Evolutionary conservation across 768 basidiomycete genomes (phyloP), one percentile per base, ranked within the genome.

Genomic region (Sistotremastrum niveocremeum): DNA sequence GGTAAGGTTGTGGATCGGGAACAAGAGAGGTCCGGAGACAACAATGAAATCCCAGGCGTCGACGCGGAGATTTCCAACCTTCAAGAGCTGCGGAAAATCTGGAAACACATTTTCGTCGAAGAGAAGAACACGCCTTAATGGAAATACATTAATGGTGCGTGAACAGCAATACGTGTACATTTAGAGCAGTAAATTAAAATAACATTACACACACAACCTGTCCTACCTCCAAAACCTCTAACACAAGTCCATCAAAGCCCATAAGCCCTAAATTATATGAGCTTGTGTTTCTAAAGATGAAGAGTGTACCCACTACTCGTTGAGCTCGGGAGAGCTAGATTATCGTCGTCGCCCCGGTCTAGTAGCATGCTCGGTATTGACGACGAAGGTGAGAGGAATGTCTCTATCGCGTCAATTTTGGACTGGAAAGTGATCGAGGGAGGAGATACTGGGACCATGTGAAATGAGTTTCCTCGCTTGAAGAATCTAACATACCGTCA

Each of bases 191-290:
- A 20, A 20, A 20, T 72, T 54, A 82, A 60, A 85, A 83, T 39
- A 87, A 58, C 55, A 70, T 81, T 7, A 89, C 78, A 32, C 80
- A 68, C 11, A 81, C 73, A 30, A 90, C 80, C 54, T 86, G 84
- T 3, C 81, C 85, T 20, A 77, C 70, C 51, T 84, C 81, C 7
- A 82, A 77, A 8, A 82, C 81, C 54, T 90, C 88, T 31, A 88
- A 60, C 42, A 88, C 77, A 38, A 86, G 73, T 28, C 88, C 86
- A 49, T 87, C 80, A 54, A 84, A 88, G 32, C 86, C 85, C 49
- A 84, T 67, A 12, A 87, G 52, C 7, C 62, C 78, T 81, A 42
- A 42, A 37, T 29, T 35, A 34, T 37, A 53, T 46, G 46, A 46
- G 28, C 40, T 5, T 45, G 12, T 37, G 20, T 46, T 38, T 42